Evolutionary conservation across 2,329 filamentous ascomycete species (phyloP).

Genomic region (Clonostachys byssicola): DNA sequence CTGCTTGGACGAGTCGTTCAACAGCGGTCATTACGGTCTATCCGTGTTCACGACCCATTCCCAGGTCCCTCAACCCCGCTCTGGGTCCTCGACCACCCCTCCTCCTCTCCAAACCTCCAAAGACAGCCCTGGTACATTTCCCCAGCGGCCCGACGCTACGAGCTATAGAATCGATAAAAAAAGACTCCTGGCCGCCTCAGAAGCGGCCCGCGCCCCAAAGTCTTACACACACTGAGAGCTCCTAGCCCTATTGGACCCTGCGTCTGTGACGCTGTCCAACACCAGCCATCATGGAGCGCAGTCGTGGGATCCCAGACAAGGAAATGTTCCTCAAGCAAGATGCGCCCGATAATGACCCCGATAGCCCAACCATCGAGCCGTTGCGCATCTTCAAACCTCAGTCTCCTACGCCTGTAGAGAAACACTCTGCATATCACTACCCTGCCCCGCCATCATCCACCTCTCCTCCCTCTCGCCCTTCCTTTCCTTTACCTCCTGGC

Average conservation of each 20-base stretch:
- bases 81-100: background rate
- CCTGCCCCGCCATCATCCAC: conserved; percentile 39
- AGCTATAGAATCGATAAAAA: background rate
- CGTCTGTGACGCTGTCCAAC: background rate
- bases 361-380: conserved; percentile 72
- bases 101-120: background rate
- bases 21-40: conserved; percentile 2
- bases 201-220: background rate
- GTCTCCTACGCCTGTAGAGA: conserved; percentile 52
- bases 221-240: background rate
- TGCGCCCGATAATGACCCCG: conserved; percentile 41
- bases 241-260: background rate
- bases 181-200: background rate
- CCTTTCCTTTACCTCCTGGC: conserved; percentile 62
- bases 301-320: background rate
- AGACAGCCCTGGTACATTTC: background rate
- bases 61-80: conserved; percentile 1
- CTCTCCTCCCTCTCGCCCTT: conserved; percentile 41
- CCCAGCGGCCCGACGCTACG: background rate
- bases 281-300: background rate
- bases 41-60: background rate
- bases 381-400: conserved; percentile 80
- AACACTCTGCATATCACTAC: conserved; percentile 37
- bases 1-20: background rate
- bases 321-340: conserved; percentile 24